These are phyloP conservation scores for Ogataea pilisensis DNA, from an alignment of 805 yeast species.

Conservation along the genomic window DNA sequence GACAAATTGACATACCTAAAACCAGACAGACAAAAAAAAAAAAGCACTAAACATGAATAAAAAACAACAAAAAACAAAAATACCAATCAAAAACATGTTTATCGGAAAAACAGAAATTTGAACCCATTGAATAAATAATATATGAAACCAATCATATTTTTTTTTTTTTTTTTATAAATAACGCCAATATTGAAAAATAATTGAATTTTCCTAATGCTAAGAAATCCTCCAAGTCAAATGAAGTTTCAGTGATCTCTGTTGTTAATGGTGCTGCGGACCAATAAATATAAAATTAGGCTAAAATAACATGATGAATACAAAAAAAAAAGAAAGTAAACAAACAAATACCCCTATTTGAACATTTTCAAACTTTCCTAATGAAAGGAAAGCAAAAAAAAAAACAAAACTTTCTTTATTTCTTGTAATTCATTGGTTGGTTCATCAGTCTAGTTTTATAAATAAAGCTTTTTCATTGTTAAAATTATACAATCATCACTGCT, in stretches of 20 bases:
- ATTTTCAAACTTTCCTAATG: too few species aligned
- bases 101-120: too few species aligned
- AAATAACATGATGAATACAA: conserved; percentile 3
- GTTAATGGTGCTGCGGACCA: conserved; percentile 40
- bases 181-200: background rate
- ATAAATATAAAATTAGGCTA: conserved; percentile 6
- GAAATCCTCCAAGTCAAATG: conserved; percentile 33
- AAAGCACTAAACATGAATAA: too few species aligned
- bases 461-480: conserved; percentile 2
- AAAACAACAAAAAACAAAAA: too few species aligned
- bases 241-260: conserved; percentile 24
- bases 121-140: conserved; percentile 2
- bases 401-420: background rate
- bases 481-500: conserved; percentile 33
- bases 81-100: background rate
- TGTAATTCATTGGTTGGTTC: background rate
- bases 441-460: background rate
- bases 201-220: conserved; percentile 7
- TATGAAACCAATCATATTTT: background rate
- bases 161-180: background rate
- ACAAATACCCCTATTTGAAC: conserved; percentile 20
- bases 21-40: too few species aligned
- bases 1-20: too few species aligned
- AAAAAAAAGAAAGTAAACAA: conserved; percentile 9
- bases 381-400: conserved; percentile 7